Conservation (phyloP, 257 asterid genomes). For the Gentiana macrophylla region DNA sequence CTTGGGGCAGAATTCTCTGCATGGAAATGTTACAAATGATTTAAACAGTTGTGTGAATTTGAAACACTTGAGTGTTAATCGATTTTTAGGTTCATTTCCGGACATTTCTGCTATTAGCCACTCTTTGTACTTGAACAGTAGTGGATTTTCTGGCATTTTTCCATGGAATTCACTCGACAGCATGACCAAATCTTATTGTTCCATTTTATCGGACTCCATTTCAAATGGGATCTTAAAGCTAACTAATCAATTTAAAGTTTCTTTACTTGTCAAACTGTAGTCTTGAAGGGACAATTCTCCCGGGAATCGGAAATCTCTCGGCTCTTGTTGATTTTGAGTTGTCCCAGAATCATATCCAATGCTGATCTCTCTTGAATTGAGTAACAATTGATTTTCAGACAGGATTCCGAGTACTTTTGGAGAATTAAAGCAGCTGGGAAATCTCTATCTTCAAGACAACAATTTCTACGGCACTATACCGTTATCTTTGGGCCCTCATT, state of each 20-base stretch:
- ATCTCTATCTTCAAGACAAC: constrained; percentile 45
- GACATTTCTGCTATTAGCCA: constrained; percentile 30
- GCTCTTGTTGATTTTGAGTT: constrained; percentile 47
- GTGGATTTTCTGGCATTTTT: constrained; percentile 61
- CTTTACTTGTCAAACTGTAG: constrained; percentile 61
- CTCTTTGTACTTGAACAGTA: constrained; percentile 46
- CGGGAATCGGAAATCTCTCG: constrained; percentile 56
- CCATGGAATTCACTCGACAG: constrained; percentile 53
- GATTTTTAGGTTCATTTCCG: constrained; percentile 51
- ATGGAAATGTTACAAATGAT: constrained; percentile 30
- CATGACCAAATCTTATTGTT: constrained; percentile 32
- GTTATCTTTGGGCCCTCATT: constrained; percentile 52
- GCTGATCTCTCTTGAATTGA: constrained; percentile 40
- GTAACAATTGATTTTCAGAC: constrained; percentile 55
- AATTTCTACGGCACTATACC: constrained; percentile 57
- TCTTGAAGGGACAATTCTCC: constrained; percentile 57
- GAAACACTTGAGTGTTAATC: constrained; percentile 51
- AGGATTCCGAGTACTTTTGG: constrained; percentile 46
- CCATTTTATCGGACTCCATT: constrained; percentile 35
- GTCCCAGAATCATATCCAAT: constrained; percentile 33
- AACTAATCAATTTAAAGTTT: constrained; percentile 28
- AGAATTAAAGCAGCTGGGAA: constrained; percentile 37
- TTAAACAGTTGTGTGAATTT: constrained; percentile 43
- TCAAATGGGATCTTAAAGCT: constrained; percentile 27
- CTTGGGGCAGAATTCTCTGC: constrained; percentile 38